phyloP scores from a whole-genome alignment of 2,329 filamentous ascomycete species.

The Alternaria sp. region DNA sequence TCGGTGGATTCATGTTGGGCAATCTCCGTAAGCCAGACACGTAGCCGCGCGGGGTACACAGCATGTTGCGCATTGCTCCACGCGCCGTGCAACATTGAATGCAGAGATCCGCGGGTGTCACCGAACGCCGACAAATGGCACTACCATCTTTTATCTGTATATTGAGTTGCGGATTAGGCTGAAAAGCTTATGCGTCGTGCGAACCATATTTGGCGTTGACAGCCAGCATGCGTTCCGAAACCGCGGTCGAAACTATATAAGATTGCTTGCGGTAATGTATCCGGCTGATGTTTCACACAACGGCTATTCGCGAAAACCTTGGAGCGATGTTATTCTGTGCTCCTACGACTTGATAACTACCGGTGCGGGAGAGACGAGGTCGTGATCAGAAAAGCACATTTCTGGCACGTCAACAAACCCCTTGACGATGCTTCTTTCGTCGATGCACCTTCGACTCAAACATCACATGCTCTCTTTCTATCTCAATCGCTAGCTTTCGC shows the following conservation, averaged over 20 bases:
- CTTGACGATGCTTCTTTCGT: constrained; percentile 4
- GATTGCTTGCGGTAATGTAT: not conserved
- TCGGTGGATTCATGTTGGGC: not conserved
- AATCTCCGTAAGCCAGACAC: not conserved
- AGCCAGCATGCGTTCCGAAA: not conserved
- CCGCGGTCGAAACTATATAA: not conserved
- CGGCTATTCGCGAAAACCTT: not conserved
- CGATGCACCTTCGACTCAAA: not conserved
- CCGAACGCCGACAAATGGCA: not conserved
- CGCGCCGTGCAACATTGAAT: constrained; percentile 17
- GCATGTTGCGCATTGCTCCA: not conserved
- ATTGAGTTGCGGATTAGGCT: not conserved
- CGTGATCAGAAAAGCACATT: constrained; percentile 2
- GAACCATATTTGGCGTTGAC: not conserved
- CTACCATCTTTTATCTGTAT: not conserved
- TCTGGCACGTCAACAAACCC: constrained; percentile 16
- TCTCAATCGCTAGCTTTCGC: not conserved
- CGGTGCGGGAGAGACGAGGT: constrained; percentile 9
- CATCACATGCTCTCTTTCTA: not conserved
- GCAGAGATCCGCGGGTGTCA: not conserved
- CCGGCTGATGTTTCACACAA: constrained; percentile 1
- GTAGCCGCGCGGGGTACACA: not conserved
- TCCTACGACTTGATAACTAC: not conserved
- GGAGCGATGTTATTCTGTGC: not conserved
- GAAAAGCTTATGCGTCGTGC: not conserved